These are phyloP conservation scores for Barbarea vulgaris DNA, from an alignment of 345 rosid genomes.

Conservation along the genomic window DNA sequence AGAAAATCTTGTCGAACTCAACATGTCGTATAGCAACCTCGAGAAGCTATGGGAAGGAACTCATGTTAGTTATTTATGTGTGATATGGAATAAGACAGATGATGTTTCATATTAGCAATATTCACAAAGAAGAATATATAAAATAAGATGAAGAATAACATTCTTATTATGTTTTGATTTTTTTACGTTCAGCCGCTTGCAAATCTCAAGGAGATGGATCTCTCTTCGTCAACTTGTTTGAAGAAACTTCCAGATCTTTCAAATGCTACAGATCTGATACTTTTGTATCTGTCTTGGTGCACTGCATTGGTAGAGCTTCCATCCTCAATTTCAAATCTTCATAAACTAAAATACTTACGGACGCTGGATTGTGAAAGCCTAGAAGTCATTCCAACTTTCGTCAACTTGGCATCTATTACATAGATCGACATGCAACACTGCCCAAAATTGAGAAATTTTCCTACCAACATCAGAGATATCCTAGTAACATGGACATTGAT, in stretches of 20 bases:
- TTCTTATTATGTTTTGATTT: neutral
- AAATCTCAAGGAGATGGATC: conserved; percentile 24
- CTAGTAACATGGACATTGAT: rapidly evolving
- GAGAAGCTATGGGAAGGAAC: conserved; percentile 20
- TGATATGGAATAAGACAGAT: neutral
- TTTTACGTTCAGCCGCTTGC: conserved; percentile 6
- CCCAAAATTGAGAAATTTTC: neutral
- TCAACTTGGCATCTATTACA: neutral
- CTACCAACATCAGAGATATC: neutral
- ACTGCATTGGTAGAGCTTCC: neutral
- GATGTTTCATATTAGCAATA: no score
- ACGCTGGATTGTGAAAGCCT: neutral
- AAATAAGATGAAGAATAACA: no score
- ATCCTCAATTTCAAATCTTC: neutral
- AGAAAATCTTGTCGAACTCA: conserved; percentile 6
- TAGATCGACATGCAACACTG: neutral
- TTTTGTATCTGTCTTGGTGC: conserved; percentile 1
- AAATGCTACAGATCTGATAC: conserved; percentile 17
- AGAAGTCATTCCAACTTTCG: neutral
- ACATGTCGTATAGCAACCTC: neutral
- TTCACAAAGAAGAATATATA: no score
- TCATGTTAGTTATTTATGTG: conserved; percentile 4
- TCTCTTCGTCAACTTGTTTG: neutral
- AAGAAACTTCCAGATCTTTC: conserved; percentile 3
- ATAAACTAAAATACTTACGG: no score